Evolutionary conservation across 2,329 filamentous ascomycete species (phyloP).

Genomic region (Penicillium oxalicum): DNA sequence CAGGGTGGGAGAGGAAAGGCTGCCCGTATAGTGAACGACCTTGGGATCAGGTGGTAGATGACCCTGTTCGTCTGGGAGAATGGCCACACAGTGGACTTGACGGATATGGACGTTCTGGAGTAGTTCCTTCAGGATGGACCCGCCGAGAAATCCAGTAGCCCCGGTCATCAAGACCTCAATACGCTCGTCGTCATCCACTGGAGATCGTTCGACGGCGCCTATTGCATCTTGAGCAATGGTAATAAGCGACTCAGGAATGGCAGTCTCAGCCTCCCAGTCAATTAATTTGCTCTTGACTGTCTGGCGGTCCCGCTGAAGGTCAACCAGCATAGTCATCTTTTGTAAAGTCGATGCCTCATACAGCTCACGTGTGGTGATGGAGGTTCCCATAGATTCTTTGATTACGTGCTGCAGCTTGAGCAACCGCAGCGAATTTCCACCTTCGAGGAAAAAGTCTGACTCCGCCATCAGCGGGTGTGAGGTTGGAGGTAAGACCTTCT

Average conservation of each 20-base stretch:
- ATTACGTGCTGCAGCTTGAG: too few species aligned
- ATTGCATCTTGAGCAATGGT: not conserved
- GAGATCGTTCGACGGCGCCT: not conserved
- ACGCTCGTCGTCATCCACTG: not conserved
- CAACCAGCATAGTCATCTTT: too few species aligned
- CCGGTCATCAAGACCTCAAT: constrained; percentile 24
- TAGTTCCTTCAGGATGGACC: constrained; percentile 35
- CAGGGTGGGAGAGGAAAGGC: constrained; percentile 32
- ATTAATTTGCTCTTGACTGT: constrained; percentile 16
- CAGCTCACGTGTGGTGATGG: too few species aligned
- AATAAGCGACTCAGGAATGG: not conserved
- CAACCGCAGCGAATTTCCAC: too few species aligned
- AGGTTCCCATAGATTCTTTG: too few species aligned
- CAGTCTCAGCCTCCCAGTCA: constrained; percentile 40
- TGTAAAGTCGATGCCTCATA: too few species aligned
- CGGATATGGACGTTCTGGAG: constrained; percentile 25
- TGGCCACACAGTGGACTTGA: constrained; percentile 43
- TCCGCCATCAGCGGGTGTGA: too few species aligned
- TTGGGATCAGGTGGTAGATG: constrained; percentile 23
- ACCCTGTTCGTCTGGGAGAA: constrained; percentile 3
- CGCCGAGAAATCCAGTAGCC: constrained; percentile 36
- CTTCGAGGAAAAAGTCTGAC: too few species aligned
- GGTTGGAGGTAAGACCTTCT: too few species aligned
- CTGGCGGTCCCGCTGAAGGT: not conserved
- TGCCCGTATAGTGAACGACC: constrained; percentile 33